Base-by-base conservation (phyloP, 805 yeast species). In the Ogataea paradorogensis region DNA sequence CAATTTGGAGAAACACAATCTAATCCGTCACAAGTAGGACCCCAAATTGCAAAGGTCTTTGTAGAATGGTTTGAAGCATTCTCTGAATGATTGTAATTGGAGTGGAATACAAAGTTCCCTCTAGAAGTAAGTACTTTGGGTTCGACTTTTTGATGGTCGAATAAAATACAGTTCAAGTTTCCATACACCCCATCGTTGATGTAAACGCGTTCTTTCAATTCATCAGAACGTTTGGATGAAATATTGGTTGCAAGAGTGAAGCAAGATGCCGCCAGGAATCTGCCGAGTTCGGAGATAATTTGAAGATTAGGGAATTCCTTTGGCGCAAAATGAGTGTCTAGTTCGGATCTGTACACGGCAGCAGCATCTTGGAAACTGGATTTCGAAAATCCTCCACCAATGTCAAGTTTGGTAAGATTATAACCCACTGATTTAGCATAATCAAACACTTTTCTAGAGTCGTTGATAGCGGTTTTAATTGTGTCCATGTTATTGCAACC, bases 1-100 rank as follows among this genome's bases (percentile, higher is more conserved):
- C 78, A 67, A 26, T 67, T 69, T 33, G 69, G 61, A 14, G 84
- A 61, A 42, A 91, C 78, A 61, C 95, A 84, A 62, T 91, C 99
- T 47, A 91, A 71, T 3, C 97, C 97, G 65, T 91, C 99, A 67
- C 99, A 91, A 14, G 98, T 91, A 31, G 98, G 99, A 5, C 99
- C 99, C 99, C 99, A 91, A 45, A 93, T 73, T 3, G 95, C 85
- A 38, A 75, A 82, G 27, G 47, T 48, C 27, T 52, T 43, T 15
- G 33, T 16, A 7, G 37, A 18, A 9, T 13, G 10, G 10, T 38
- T 5, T 22, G 38, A 13, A 5, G 35, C 40, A 14, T 56, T 50
- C 18, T 39, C 48, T 8, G 40, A 29, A 4, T 20, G 22, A 4
- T 42, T 27, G 25, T 36, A 52, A 14, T 48, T 39, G 10, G 52